These are phyloP conservation scores for Glomus cerebriforme DNA, from an alignment of 192 early-diverging fungal species.

Conservation along the genomic window DNA sequence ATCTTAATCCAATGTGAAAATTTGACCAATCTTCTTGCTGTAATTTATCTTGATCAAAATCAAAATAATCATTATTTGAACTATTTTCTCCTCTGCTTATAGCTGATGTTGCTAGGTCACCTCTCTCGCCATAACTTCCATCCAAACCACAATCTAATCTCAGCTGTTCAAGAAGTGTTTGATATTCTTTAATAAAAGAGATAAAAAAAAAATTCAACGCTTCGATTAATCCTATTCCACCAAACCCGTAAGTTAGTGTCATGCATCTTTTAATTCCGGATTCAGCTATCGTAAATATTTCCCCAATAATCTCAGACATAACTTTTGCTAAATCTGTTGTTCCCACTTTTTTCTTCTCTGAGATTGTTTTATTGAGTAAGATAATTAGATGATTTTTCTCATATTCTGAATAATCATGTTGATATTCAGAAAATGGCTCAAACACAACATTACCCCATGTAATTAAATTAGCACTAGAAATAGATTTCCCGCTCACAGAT, in stretches of 20 bases:
- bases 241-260: slow-evolving; percentile 67
- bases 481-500: not conserved
- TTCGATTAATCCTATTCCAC: slow-evolving; percentile 51
- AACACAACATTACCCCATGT: slow-evolving; percentile 64
- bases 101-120: slow-evolving; percentile 1
- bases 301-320: slow-evolving; percentile 53
- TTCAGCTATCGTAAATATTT: slow-evolving; percentile 48
- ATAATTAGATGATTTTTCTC: slow-evolving; percentile 54
- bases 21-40: slow-evolving; percentile 58
- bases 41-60: slow-evolving; percentile 48
- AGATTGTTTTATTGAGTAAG: slow-evolving; percentile 35
- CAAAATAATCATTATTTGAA: slow-evolving; percentile 43
- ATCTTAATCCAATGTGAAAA: slow-evolving; percentile 68
- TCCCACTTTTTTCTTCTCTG: slow-evolving; percentile 30
- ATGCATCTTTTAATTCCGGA: slow-evolving; percentile 52
- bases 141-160: slow-evolving; percentile 44
- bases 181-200: slow-evolving; percentile 46
- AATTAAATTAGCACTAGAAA: slow-evolving; percentile 38
- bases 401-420: slow-evolving; percentile 59
- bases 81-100: slow-evolving; percentile 27
- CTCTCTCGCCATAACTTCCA: slow-evolving; percentile 16
- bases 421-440: slow-evolving; percentile 65
- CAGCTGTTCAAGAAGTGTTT: slow-evolving; percentile 43
- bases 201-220: slow-evolving; percentile 56
- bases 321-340: slow-evolving; percentile 46